Percentiles rank a stretch among this genome's conserved stretches.
These are phyloP conservation scores for Rhynchosporium agropyri DNA, from an alignment of 2,329 filamentous ascomycete genomes.

Conservation along the genomic window DNA sequence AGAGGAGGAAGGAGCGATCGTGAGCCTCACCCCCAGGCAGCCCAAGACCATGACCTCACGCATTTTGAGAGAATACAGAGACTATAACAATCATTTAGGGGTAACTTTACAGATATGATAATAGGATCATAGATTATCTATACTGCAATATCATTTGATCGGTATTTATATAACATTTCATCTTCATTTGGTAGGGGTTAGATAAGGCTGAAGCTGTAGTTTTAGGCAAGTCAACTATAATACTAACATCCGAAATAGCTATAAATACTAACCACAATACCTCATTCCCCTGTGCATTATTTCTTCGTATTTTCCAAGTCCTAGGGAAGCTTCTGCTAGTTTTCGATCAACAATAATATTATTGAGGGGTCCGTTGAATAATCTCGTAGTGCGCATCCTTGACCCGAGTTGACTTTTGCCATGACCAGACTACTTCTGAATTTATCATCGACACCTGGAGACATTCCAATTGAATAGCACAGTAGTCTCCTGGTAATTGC, in stretches of 20 bases:
- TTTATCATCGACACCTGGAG: background rate
- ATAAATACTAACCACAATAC: too few relatives aligned
- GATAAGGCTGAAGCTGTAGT: background rate
- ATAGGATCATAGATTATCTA: too few relatives aligned
- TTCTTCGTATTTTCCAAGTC: too few relatives aligned
- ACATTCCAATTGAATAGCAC: too few relatives aligned
- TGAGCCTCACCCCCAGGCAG: background rate
- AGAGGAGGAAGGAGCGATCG: constrained; percentile 10
- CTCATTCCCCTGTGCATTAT: too few relatives aligned
- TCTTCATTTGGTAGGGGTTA: background rate
- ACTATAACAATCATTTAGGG: background rate
- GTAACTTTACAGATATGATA: too few relatives aligned
- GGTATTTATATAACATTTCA: background rate
- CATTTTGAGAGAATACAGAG: background rate
- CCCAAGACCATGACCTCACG: background rate
- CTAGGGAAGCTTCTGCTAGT: too few relatives aligned
- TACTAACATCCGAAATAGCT: background rate
- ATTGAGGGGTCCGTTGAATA: too few relatives aligned
- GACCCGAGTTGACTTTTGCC: too few relatives aligned
- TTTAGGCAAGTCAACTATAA: background rate
- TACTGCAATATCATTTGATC: background rate
- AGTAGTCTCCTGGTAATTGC: too few relatives aligned
- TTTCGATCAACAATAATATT: too few relatives aligned
- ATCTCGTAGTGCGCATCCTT: too few relatives aligned
- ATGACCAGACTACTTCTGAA: background rate